Evolutionary conservation across 257 asterid species (phyloP).

Genomic region (Solanum dulcamara): DNA sequence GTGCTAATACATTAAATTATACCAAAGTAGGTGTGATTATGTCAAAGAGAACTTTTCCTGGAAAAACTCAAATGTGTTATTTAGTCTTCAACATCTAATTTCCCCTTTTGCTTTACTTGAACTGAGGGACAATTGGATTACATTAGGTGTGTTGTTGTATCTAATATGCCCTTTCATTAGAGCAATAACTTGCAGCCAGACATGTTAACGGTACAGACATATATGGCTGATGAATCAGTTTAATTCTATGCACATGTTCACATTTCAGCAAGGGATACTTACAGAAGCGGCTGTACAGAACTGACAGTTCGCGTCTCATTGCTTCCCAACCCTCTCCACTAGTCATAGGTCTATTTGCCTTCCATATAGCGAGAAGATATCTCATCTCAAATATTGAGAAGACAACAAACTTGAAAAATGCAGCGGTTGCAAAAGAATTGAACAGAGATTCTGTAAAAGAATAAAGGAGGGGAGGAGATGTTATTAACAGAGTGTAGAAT

Average conservation of each 20-base stretch:
- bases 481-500: neutral
- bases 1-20: neutral
- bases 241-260: neutral
- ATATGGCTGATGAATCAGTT: neutral
- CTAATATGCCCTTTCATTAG: neutral
- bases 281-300: conserved; percentile 95
- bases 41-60: neutral
- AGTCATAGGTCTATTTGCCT: conserved; percentile 68
- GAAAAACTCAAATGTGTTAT: neutral
- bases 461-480: neutral
- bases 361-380: conserved; percentile 95
- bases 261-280: conserved; percentile 24
- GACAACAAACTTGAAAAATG: conserved; percentile 96
- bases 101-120: neutral
- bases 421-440: conserved; percentile 97
- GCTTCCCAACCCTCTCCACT: conserved; percentile 92
- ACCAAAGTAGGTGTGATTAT: neutral
- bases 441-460: conserved; percentile 70
- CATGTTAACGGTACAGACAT: neutral
- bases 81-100: neutral
- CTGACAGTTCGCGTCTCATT: conserved; percentile 94
- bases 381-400: conserved; percentile 98
- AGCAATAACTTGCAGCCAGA: neutral
- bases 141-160: neutral
- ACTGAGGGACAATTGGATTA: neutral